Base-by-base conservation (phyloP, 169 alveolate species). In the Cryptosporidium bovis region DNA sequence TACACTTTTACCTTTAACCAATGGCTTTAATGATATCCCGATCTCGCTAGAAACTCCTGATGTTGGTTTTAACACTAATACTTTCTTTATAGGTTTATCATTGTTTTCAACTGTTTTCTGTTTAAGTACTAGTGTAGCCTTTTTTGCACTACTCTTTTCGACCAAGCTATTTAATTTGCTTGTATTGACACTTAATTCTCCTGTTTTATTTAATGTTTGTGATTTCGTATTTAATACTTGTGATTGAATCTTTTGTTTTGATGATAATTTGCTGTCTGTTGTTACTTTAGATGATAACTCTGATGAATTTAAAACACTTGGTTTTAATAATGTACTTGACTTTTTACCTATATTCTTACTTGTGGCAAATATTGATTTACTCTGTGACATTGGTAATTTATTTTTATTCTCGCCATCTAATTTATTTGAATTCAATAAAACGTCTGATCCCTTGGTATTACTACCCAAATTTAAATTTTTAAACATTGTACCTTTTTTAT, bases 391-490 rank as follows among this genome's bases (percentile, higher is more conserved):
- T 44, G 64, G 33, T 12, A 44, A 31, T 7, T 51, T 12, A 0
- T 16, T 10, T 44, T 15, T 65, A n/a, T 50, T 29, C 24, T 48
- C 48, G 34, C 34, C 36, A 44, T 36, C 18, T 46, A 24, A 18
- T 36, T 66, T 66, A 7, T 34, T 24, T 65, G 82, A 33, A 40
- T 66, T 66, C 18, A n/a, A 34, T 34, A 20, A n/a, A 53, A n/a
- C 29, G 20, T 53, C 29, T n/a, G 12, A 46, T 3, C 51, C 82
- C 55, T 31, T 66, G n/a, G 24, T 53, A 12, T 33, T 18, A 8
- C 24, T 18, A 24, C 13, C 51, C 67, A 31, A 51, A 51, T 51
- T 40, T 40, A 40, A n/a, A 53, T 53, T 53, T 53, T 53, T 53
- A 53, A 53, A 53, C 24, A 13, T 24, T 50, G 18, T 66, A 8